Base-by-base conservation (phyloP, 2,329 filamentous ascomycete species). In the Achaetomium macrosporum region DNA sequence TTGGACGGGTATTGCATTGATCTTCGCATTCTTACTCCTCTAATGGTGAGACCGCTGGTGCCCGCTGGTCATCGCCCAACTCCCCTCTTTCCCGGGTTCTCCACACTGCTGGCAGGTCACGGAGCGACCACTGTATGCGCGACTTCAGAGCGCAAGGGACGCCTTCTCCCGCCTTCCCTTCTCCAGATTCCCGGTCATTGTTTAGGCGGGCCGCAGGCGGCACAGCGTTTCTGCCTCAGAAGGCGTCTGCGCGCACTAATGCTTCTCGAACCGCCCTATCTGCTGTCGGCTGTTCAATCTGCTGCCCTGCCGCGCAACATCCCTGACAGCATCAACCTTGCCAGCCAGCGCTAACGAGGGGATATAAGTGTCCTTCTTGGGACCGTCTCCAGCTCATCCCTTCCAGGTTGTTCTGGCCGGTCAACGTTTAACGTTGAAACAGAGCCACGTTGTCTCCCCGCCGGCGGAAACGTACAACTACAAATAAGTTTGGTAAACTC, bases 301-400 rank as follows among this genome's bases (percentile, higher is more conserved):
- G 37, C 40, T 51, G 43, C 30, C 17, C 42, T 55, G 51, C 48
- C 43, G n/a, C 42, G 15, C 52, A 51, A 46, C 50, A 37, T 41
- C 51, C 47, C 54, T 56, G 55, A 55, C 55, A 61, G 54, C 51
- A 40, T 56, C 51, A 51, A 58, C 51, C 57, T 61, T 59, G 59
- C 59, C 59, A 61, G 59, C 56, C 50, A 50, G 45, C 54, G 47
- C 42, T 43, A 44, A 31, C 45, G 25, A 47, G 42, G 53, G 55
- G 46, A 60, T 62, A 63, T 61, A 61, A 59, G 50, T 62, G 56
- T 55, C 55, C 57, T 54, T 61, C 59, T 49, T 42, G 60, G 55
- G 47, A 55, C 57, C 17, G 30, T 37, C 46, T 17, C 54, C 30
- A 43, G 44, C 50, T 50, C 46, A 41, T 20, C 39, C 49, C 37